Evolutionary conservation across 805 yeast species (phyloP), one percentile per base, ranked within the genome.

Genomic region (Henningerozyma blattae): DNA sequence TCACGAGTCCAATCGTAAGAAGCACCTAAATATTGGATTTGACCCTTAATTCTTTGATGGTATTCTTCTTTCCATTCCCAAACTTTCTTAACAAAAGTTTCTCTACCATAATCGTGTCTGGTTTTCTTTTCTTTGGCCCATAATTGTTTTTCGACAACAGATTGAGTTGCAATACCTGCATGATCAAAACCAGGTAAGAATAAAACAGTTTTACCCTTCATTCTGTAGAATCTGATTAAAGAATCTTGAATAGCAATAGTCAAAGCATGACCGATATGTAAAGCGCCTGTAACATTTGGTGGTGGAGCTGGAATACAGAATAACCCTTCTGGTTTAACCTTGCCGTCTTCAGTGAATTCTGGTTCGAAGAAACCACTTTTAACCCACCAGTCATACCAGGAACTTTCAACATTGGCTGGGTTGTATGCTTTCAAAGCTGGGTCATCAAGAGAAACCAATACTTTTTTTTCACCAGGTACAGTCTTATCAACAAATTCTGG

Each of bases 61-160:
- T 89, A 89, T 37, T 77, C 81, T 41, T 85, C 91, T 58, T 91
- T 91, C 98, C 98, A 89, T 43, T 84, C 93, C 96, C 96, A 87
- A 15, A 91, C 94, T 55, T 78, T 76, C 27, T 70, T 75, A 36
- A 81, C 61, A 50, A 89, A 89, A 43, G 72, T 76, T 55, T 89
- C 95, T 62, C 97, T 82, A 39, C 95, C 94, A 39, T 74, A 74
- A 54, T 91, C 96, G 59, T 89, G 94, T 62, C 95, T 79, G 32
- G 96, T 84, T 55, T 77, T 70, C 59, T 75, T 70, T 50, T 83
- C 83, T 44, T 72, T 70, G 37, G 82, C 80, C 93, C 93, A 84
- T 30, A 89, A 58, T 64, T 78, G 85, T 63, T 89, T 89, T 64
- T 89, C 98, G 40, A 89, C 97, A 43, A 91, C 96, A 14, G 95